phyloP scores from a whole-genome alignment of 768 basidiomycete genomes.

The Pisolithus sp. region DNA sequence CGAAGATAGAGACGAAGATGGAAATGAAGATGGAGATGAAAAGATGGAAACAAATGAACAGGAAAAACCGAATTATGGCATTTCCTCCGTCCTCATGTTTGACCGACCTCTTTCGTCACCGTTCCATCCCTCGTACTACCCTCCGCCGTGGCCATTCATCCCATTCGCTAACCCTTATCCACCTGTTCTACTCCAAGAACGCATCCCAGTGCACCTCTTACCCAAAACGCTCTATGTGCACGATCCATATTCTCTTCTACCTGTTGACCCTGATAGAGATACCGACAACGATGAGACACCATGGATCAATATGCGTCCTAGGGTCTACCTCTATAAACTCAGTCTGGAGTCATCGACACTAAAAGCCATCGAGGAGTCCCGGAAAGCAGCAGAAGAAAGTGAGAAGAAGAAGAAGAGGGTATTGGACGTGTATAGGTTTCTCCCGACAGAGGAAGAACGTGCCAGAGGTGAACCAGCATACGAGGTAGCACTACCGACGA shows the following conservation, averaged over 20 bases:
- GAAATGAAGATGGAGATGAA: background rate
- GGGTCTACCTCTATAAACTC: conserved; percentile 29
- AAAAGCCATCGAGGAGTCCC: background rate
- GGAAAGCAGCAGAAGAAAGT: too few relatives aligned
- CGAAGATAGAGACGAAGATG: too few relatives aligned
- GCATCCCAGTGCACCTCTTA: conserved; percentile 29
- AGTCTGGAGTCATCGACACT: background rate
- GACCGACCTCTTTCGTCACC: conserved; percentile 14
- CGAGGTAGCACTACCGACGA: conserved; percentile 26
- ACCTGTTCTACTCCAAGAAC: conserved; percentile 25
- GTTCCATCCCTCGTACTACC: conserved; percentile 32
- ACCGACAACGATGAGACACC: background rate
- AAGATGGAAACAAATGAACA: background rate
- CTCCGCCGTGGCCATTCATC: conserved; percentile 34
- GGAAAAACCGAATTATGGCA: background rate
- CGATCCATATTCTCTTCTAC: conserved; percentile 36
- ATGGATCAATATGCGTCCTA: conserved; percentile 28
- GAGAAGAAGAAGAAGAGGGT: conserved; percentile 10
- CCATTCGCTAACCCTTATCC: conserved; percentile 28
- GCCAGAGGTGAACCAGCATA: conserved; percentile 21
- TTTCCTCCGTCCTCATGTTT: conserved; percentile 1
- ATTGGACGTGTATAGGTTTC: conserved; percentile 18
- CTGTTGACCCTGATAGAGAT: conserved; percentile 3
- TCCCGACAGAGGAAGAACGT: conserved; percentile 14
- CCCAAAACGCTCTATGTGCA: conserved; percentile 40